These are phyloP conservation scores for Paramecium primaurelia DNA, from an alignment of 73 alveolate genomes.

Conservation along the genomic window DNA sequence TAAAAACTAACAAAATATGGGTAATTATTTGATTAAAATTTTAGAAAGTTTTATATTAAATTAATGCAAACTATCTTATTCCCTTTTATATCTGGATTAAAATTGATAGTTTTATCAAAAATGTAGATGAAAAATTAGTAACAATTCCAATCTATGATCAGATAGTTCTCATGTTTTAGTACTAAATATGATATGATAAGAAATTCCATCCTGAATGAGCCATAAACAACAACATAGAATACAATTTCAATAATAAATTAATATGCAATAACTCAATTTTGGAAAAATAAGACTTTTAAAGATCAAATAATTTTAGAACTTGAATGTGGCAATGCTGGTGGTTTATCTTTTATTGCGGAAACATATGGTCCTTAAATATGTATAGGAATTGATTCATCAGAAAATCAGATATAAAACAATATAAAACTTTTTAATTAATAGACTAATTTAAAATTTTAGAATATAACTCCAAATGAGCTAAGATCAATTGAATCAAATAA, in stretches of 20 bases:
- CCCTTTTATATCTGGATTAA: background rate
- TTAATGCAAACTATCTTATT: background rate
- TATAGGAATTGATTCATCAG: background rate
- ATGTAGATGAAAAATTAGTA: background rate
- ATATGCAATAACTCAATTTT: background rate
- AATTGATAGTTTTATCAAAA: background rate
- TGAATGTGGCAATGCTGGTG: background rate
- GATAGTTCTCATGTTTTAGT: background rate
- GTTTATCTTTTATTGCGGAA: background rate
- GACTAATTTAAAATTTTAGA: background rate
- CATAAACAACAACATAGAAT: background rate
- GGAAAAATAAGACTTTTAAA: background rate
- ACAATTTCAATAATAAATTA: background rate
- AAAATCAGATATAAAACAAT: background rate
- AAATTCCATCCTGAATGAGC: background rate
- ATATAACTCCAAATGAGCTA: background rate
- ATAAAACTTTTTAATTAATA: background rate
- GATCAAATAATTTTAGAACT: background rate
- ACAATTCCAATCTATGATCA: background rate
- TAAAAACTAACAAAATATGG: background rate
- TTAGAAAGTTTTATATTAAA: background rate
- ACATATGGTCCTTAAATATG: background rate
- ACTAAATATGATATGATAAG: background rate
- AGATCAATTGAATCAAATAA: background rate
- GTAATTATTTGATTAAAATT: background rate